phyloP scores from a whole-genome alignment of 768 basidiomycete genomes.

The Tephrocybe sp. region DNA sequence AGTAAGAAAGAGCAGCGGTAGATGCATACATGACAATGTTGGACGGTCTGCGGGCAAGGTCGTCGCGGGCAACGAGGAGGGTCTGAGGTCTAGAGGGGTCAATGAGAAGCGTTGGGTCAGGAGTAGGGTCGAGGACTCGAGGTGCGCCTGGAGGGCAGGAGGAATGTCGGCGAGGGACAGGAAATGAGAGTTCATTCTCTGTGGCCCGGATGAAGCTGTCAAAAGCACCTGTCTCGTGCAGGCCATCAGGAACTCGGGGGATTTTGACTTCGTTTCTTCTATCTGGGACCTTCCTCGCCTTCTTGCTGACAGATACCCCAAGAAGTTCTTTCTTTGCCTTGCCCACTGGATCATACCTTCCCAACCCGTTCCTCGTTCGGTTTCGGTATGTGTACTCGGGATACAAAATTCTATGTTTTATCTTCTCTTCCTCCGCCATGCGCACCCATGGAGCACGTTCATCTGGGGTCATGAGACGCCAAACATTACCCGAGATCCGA shows the following conservation, averaged over 20 bases:
- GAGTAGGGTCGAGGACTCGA: neutral
- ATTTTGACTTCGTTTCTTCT: too few species aligned
- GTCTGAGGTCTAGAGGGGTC: neutral
- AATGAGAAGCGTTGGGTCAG: neutral
- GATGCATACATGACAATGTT: slow-evolving; percentile 16
- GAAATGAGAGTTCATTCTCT: neutral
- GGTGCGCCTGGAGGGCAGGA: slow-evolving; percentile 17
- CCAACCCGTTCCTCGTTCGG: too few species aligned
- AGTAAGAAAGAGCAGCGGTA: too few species aligned
- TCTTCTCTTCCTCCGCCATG: slow-evolving; percentile 50
- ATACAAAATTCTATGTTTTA: slow-evolving; percentile 36
- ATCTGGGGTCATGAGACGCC: slow-evolving; percentile 52
- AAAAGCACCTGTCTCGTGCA: too few species aligned
- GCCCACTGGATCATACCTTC: neutral
- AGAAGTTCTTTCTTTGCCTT: neutral
- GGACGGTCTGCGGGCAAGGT: slow-evolving; percentile 21
- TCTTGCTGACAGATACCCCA: too few species aligned
- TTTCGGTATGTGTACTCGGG: slow-evolving; percentile 44
- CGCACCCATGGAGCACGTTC: slow-evolving; percentile 51
- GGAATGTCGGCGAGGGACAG: slow-evolving; percentile 7
- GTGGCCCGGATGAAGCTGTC: neutral
- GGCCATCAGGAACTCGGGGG: too few species aligned
- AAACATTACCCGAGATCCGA: slow-evolving; percentile 64
- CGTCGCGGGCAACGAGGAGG: slow-evolving; percentile 20
- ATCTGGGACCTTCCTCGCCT: too few species aligned